Conservation (phyloP, 495 filamentous ascomycete species). For the Usnea hakonensis region DNA sequence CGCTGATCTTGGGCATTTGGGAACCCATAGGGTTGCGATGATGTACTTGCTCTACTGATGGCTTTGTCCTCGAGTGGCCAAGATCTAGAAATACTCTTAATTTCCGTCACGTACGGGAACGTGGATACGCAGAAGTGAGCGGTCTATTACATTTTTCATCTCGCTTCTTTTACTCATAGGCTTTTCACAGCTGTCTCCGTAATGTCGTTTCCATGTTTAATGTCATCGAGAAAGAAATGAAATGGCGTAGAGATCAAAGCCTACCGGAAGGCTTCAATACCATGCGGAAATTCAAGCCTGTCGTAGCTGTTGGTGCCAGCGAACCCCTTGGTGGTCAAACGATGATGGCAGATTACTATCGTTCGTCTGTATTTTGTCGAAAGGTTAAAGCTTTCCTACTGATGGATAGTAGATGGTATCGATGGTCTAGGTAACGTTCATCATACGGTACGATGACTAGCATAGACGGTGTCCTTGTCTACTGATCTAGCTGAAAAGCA, state of each 20-base stretch:
- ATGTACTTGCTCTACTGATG: constrained; percentile 77
- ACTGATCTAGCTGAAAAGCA: constrained; percentile 47
- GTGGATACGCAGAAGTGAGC: constrained; percentile 67
- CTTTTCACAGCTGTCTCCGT: constrained; percentile 58
- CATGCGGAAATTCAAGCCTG: constrained; percentile 60
- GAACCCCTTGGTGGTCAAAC: constrained; percentile 77
- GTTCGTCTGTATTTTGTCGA: constrained; percentile 43
- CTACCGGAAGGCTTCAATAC: constrained; percentile 58
- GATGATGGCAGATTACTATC: constrained; percentile 84
- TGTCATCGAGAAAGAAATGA: constrained; percentile 79
- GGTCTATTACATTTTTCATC: background rate
- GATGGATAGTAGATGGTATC: constrained; percentile 58
- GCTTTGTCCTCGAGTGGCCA: constrained; percentile 75
- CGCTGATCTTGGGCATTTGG: background rate
- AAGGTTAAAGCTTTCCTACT: background rate
- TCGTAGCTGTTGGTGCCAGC: constrained; percentile 80
- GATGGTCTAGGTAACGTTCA: constrained; percentile 94
- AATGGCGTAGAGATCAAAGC: constrained; percentile 67
- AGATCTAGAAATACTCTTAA: constrained; percentile 79
- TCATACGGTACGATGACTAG: constrained; percentile 45
- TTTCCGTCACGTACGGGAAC: constrained; percentile 91
- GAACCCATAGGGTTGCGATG: constrained; percentile 81
- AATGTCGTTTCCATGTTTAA: constrained; percentile 92
- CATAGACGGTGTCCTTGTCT: background rate
- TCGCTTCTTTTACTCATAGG: background rate